phyloP scores from a whole-genome alignment of 192 early-diverging fungal genomes.

The Backusella morwellensis region DNA sequence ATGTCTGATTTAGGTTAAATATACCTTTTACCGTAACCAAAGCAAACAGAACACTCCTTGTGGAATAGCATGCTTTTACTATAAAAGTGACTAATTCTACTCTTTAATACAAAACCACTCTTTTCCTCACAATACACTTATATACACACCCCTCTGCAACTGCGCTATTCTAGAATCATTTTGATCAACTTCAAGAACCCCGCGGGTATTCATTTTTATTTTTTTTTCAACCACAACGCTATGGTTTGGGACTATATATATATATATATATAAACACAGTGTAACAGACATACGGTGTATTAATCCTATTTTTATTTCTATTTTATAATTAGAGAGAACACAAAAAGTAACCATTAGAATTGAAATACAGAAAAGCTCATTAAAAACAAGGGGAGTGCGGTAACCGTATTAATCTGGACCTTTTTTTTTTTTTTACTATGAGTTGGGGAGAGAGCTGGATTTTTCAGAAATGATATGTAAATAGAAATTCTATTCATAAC shows the following conservation, averaged over 20 bases:
- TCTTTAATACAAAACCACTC: too few relatives aligned
- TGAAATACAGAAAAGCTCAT: background rate
- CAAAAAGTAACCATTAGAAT: background rate
- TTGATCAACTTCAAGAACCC: background rate
- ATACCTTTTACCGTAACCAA: background rate
- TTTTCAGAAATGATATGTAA: background rate
- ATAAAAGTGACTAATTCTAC: too few relatives aligned
- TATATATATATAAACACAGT: background rate
- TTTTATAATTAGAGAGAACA: background rate
- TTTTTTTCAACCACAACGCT: background rate
- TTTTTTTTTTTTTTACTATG: background rate
- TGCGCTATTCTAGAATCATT: background rate
- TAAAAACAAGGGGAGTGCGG: background rate
- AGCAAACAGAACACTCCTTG: background rate
- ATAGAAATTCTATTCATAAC: background rate
- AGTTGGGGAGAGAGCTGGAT: too few relatives aligned
- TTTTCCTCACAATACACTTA: too few relatives aligned
- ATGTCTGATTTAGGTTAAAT: background rate
- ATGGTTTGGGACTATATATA: background rate
- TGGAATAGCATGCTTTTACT: background rate
- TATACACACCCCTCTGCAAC: background rate
- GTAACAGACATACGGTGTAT: background rate
- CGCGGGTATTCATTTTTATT: too few relatives aligned
- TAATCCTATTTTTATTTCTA: background rate
- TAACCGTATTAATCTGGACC: background rate